These are phyloP conservation scores for Ceratonia siliqua DNA, from an alignment of 306 rosid species.

Conservation along the genomic window DNA sequence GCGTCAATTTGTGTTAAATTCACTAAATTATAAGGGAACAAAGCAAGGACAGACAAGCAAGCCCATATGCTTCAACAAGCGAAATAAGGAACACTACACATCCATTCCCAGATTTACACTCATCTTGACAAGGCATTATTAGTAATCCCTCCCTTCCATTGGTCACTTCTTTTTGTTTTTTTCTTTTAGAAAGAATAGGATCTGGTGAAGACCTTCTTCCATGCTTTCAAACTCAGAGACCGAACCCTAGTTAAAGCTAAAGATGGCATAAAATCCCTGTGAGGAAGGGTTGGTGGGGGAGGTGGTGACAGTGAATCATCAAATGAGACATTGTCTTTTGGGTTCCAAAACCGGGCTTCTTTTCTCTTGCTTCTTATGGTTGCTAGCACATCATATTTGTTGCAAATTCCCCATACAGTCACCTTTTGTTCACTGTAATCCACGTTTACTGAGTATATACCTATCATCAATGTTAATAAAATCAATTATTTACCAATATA, in stretches of 20 bases:
- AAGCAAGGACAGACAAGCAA: not conserved
- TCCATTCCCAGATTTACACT: conserved; percentile 34
- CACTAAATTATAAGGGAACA: conserved; percentile 23
- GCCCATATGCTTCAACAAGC: conserved; percentile 26
- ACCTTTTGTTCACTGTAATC: conserved; percentile 74
- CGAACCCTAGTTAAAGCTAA: conserved; percentile 62
- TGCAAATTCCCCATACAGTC: conserved; percentile 95
- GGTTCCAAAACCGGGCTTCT: conserved; percentile 80
- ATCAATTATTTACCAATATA: not conserved
- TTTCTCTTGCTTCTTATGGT: conserved; percentile 73
- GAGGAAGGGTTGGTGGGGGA: conserved; percentile 32
- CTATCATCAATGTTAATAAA: conserved; percentile 35
- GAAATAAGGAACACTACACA: conserved; percentile 10
- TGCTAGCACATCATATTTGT: conserved; percentile 70
- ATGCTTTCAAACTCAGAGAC: conserved; percentile 74
- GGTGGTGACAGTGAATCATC: conserved; percentile 39
- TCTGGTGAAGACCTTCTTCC: conserved; percentile 67
- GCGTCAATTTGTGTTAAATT: conserved; percentile 16
- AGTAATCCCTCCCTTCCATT: not conserved
- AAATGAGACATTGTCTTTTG: conserved; percentile 47
- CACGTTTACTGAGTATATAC: conserved; percentile 82
- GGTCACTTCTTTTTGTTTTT: not conserved
- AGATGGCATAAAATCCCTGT: conserved; percentile 42
- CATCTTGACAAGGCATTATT: not conserved
- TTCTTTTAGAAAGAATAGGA: conserved; percentile 56